Conservation (phyloP, 352 stramenopile species). For the Phytophthora idaei region DNA sequence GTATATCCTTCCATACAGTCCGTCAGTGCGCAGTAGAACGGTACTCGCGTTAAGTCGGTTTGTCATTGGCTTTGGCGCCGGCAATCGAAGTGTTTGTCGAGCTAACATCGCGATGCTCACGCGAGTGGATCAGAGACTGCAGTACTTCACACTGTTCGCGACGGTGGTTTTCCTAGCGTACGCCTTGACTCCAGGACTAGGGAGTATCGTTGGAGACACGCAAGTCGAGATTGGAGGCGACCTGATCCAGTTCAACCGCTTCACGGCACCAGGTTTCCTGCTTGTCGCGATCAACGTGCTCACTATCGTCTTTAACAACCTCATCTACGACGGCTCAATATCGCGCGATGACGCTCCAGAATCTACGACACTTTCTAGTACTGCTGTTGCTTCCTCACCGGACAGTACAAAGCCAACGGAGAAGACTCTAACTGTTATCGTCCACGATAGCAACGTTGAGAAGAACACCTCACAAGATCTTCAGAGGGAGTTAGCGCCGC, state of each 20-base stretch:
- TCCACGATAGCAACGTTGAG: background rate
- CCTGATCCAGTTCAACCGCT: conserved; percentile 61
- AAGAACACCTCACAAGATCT: background rate
- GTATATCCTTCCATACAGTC: conserved; percentile 60
- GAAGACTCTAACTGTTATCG: conserved; percentile 12
- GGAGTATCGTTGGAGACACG: conserved; percentile 50
- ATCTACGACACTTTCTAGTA: conserved; percentile 3
- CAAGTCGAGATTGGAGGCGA: conserved; percentile 42
- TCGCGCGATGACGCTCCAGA: conserved; percentile 46
- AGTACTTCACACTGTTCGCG: conserved; percentile 74
- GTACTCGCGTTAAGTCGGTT: conserved; percentile 65
- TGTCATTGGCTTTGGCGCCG: conserved; percentile 68
- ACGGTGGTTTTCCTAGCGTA: conserved; percentile 78
- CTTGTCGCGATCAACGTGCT: conserved; percentile 54
- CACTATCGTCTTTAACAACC: conserved; percentile 48
- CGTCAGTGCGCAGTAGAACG: conserved; percentile 38
- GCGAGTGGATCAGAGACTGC: conserved; percentile 53
- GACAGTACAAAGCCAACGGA: background rate
- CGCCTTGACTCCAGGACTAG: conserved; percentile 67
- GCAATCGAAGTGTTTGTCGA: conserved; percentile 75
- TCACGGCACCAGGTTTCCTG: conserved; percentile 63
- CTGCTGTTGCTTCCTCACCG: background rate
- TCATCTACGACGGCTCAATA: conserved; percentile 59
- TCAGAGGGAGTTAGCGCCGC: background rate
- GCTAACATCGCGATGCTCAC: conserved; percentile 75